Conservation (phyloP, 108 stramenopile genomes). For the Conticribra guillardii region DNA sequence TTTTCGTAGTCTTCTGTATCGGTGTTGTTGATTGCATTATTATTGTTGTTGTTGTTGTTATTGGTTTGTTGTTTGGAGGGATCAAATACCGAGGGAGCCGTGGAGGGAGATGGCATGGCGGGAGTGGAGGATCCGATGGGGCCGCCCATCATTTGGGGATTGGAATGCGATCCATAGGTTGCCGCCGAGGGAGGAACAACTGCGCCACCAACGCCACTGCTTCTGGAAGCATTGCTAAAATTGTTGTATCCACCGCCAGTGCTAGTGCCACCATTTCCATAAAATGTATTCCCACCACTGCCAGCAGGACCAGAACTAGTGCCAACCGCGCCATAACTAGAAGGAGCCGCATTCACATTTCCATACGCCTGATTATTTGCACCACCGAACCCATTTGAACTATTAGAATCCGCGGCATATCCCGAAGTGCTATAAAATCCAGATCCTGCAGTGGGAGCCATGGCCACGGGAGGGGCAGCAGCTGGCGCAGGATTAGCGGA, state of each 20-base stretch:
- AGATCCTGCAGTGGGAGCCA: too few relatives aligned
- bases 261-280: not conserved
- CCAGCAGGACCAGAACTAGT: not conserved
- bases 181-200: not conserved
- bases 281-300: not conserved
- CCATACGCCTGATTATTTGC: too few relatives aligned
- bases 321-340: not conserved
- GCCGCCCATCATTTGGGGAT: not conserved
- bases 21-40: not conserved
- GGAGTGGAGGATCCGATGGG: not conserved
- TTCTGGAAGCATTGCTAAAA: not conserved
- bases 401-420: not conserved
- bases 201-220: not conserved
- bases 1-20: slow-evolving; percentile 79
- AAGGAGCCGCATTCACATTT: not conserved
- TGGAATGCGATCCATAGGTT: not conserved
- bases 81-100: slow-evolving; percentile 32
- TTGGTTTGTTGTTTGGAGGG: slow-evolving; percentile 23
- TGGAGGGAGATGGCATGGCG: not conserved
- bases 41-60: slow-evolving; percentile 1
- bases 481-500: too few relatives aligned
- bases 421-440: too few relatives aligned
- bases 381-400: too few relatives aligned
- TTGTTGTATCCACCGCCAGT: not conserved
- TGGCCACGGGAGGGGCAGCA: too few relatives aligned